phyloP scores from a whole-genome alignment of 2,329 filamentous ascomycete genomes.

The Alternaria hordeiaustralica region DNA sequence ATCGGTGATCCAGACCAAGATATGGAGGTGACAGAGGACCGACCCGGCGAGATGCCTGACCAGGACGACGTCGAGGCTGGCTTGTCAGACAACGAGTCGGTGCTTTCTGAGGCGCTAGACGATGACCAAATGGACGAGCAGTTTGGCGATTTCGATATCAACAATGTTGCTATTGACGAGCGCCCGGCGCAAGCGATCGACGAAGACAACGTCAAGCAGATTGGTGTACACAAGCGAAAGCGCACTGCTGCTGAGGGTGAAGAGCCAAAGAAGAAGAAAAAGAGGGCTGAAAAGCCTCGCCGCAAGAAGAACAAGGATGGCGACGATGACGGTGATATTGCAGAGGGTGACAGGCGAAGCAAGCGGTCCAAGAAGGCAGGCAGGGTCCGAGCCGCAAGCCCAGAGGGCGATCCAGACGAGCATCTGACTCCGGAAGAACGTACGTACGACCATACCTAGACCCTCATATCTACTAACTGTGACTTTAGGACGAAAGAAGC shows the following conservation, averaged over 20 bases:
- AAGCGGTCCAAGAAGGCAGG: slow-evolving; percentile 55
- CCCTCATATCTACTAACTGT: slow-evolving; percentile 15
- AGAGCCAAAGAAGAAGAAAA: slow-evolving; percentile 73
- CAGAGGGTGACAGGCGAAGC: slow-evolving; percentile 61
- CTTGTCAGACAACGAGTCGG: slow-evolving; percentile 66
- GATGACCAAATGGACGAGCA: slow-evolving; percentile 68
- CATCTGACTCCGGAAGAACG: slow-evolving; percentile 83
- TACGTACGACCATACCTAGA: slow-evolving; percentile 50
- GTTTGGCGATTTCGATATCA: slow-evolving; percentile 63
- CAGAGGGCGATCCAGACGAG: slow-evolving; percentile 74
- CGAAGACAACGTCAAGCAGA: slow-evolving; percentile 65
- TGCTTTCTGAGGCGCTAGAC: slow-evolving; percentile 66
- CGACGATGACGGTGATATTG: slow-evolving; percentile 56
- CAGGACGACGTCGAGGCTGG: slow-evolving; percentile 50
- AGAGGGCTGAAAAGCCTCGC: slow-evolving; percentile 62
- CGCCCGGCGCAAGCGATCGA: slow-evolving; percentile 65
- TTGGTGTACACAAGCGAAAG: slow-evolving; percentile 70
- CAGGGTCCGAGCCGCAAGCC: slow-evolving; percentile 44
- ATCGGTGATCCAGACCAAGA: slow-evolving; percentile 53
- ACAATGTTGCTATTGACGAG: slow-evolving; percentile 66
- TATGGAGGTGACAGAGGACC: slow-evolving; percentile 53
- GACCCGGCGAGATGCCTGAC: slow-evolving; percentile 43
- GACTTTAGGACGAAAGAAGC: slow-evolving; percentile 69
- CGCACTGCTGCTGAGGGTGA: slow-evolving; percentile 65
- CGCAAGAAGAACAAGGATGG: slow-evolving; percentile 58